These are phyloP conservation scores for Agrocybe praecox DNA, from an alignment of 768 basidiomycete genomes.

Conservation along the genomic window DNA sequence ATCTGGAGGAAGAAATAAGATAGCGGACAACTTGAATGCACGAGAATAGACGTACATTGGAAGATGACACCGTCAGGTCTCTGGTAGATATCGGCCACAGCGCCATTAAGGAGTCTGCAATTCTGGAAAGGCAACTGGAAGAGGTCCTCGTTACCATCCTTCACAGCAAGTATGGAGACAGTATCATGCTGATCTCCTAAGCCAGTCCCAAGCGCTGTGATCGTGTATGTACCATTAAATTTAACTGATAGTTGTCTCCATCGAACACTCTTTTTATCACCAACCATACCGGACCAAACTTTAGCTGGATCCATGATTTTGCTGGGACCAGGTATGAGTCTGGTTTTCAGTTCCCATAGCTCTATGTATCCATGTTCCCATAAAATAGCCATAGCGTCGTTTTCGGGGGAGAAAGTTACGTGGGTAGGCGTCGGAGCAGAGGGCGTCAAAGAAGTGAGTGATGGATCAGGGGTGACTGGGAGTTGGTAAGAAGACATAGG, in stretches of 20 bases:
- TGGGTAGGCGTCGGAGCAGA: constrained; percentile 60
- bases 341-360: constrained; percentile 71
- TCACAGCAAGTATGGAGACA: constrained; percentile 29
- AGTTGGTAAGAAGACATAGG: constrained; percentile 83
- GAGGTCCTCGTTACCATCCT: constrained; percentile 17
- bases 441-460: constrained; percentile 14
- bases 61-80: constrained; percentile 48
- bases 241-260: constrained; percentile 33
- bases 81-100: constrained; percentile 38
- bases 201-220: constrained; percentile 44
- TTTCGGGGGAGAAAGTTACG: constrained; percentile 56
- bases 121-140: constrained; percentile 38
- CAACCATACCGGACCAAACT: constrained; percentile 34
- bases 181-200: constrained; percentile 27
- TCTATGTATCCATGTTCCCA: constrained; percentile 73
- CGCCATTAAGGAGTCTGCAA: constrained; percentile 48
- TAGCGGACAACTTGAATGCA: too few relatives aligned
- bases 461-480: constrained; percentile 22
- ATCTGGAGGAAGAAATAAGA: constrained; percentile 11
- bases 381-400: constrained; percentile 65
- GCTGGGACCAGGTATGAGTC: constrained; percentile 55
- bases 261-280: constrained; percentile 16
- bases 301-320: constrained; percentile 60
- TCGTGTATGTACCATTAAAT: constrained; percentile 17
- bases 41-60: constrained; percentile 34